phyloP scores from a whole-genome alignment of 2,329 filamentous ascomycete species.

The Colletotrichum coccodes region DNA sequence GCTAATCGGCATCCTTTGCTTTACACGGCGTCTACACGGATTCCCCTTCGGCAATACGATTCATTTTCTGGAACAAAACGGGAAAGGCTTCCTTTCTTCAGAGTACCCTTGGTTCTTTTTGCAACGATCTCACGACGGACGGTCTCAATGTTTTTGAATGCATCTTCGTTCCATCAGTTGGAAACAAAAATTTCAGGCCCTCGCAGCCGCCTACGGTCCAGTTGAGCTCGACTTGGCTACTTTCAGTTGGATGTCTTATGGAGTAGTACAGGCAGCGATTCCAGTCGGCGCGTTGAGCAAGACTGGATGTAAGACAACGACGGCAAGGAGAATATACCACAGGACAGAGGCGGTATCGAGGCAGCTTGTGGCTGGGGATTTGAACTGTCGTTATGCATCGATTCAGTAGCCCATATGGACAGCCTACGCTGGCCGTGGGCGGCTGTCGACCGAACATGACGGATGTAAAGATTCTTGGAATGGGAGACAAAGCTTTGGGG shows the following conservation, averaged over 20 bases:
- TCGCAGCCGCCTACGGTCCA: slow-evolving; percentile 1
- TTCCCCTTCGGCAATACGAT: slow-evolving; percentile 38
- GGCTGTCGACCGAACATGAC: background rate
- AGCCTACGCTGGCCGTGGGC: background rate
- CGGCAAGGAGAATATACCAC: background rate
- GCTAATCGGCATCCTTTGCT: slow-evolving; percentile 32
- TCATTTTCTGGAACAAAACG: slow-evolving; percentile 41
- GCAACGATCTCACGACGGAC: slow-evolving; percentile 34
- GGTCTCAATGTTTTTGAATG: slow-evolving; percentile 32
- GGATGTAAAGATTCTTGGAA: slow-evolving; percentile 18
- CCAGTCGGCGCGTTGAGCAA: background rate
- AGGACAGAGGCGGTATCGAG: background rate
- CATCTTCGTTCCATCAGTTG: slow-evolving; percentile 24
- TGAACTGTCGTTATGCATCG: slow-evolving; percentile 7
- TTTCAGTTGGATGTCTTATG: background rate
- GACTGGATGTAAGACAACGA: background rate
- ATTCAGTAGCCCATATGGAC: background rate
- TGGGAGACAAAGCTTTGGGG: slow-evolving; percentile 17
- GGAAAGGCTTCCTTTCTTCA: slow-evolving; percentile 34
- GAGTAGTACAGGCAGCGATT: background rate
- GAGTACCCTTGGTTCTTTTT: slow-evolving; percentile 29
- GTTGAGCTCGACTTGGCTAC: background rate
- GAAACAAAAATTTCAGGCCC: slow-evolving; percentile 24
- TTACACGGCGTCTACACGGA: slow-evolving; percentile 41
- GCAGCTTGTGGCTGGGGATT: slow-evolving; percentile 7